Percentiles rank a stretch among this genome's conserved stretches.
Conservation (phyloP, 2,329 filamentous ascomycete species). For the Paraconiothyrium brasiliense region DNA sequence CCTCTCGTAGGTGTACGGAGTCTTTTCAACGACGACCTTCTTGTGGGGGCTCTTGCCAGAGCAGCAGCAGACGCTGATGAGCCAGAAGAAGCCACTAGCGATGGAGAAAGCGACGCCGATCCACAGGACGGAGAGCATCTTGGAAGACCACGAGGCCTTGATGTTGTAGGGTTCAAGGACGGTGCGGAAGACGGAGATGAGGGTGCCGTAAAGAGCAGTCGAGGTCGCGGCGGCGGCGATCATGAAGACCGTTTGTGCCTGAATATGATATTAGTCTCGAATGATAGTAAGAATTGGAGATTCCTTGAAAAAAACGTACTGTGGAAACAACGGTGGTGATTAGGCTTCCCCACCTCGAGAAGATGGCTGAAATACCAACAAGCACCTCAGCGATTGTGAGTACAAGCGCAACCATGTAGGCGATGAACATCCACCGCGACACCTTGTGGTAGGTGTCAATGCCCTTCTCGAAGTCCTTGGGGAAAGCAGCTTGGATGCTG, state of each 20-base stretch:
- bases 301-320: constrained; percentile 61
- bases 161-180: constrained; percentile 78
- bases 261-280: constrained; percentile 22
- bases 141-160: constrained; percentile 69
- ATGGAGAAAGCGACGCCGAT: constrained; percentile 80
- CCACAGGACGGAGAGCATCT: constrained; percentile 79
- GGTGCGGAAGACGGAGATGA: constrained; percentile 73
- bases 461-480: constrained; percentile 71
- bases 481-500: constrained; percentile 63
- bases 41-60: constrained; percentile 66
- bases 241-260: constrained; percentile 65
- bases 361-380: constrained; percentile 83
- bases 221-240: constrained; percentile 75
- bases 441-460: constrained; percentile 78
- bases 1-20: constrained; percentile 68
- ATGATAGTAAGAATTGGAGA: constrained; percentile 38
- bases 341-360: constrained; percentile 82
- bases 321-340: constrained; percentile 79
- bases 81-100: constrained; percentile 85
- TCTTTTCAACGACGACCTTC: constrained; percentile 65
- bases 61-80: constrained; percentile 92
- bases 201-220: constrained; percentile 75
- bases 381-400: constrained; percentile 76
- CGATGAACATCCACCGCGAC: constrained; percentile 82
- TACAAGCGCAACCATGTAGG: constrained; percentile 78